Evolutionary conservation across 2,329 filamentous ascomycete species (phyloP).

Genomic region (Monosporascus sp.): DNA sequence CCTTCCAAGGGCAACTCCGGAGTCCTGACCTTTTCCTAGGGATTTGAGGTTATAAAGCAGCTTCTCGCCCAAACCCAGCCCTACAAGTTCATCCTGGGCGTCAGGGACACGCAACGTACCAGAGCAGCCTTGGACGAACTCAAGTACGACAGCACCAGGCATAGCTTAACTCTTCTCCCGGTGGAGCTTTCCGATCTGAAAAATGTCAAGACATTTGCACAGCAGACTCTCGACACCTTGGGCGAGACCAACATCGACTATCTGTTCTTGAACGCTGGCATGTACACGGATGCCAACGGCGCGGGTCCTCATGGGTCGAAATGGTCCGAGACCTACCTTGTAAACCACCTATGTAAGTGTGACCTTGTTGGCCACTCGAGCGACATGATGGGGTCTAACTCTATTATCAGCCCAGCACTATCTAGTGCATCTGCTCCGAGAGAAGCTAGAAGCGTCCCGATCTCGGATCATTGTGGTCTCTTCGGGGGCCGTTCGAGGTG

Average conservation of each 20-base stretch:
- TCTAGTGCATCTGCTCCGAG: conserved; percentile 41
- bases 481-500: conserved; percentile 39
- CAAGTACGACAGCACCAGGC: conserved; percentile 33
- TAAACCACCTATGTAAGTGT: conserved; percentile 46
- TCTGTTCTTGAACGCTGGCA: conserved; percentile 43
- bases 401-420: conserved; percentile 44
- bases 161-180: conserved; percentile 39
- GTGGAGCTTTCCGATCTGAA: conserved; percentile 42
- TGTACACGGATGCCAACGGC: conserved; percentile 29
- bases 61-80: conserved; percentile 39
- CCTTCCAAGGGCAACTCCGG: too few relatives aligned
- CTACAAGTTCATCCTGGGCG: conserved; percentile 45
- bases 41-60: conserved; percentile 48
- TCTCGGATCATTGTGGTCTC: conserved; percentile 46
- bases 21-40: conserved; percentile 25
- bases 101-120: conserved; percentile 36
- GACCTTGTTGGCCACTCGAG: not conserved
- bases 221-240: conserved; percentile 35
- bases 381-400: conserved; percentile 2
- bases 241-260: conserved; percentile 40
- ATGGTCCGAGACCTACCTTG: conserved; percentile 45
- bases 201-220: conserved; percentile 40
- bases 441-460: conserved; percentile 40
- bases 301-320: conserved; percentile 35
- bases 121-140: conserved; percentile 37